These are phyloP conservation scores for Filobasidium uniguttulatum DNA, from an alignment of 1,284 basidiomycete species.

Conservation along the genomic window DNA sequence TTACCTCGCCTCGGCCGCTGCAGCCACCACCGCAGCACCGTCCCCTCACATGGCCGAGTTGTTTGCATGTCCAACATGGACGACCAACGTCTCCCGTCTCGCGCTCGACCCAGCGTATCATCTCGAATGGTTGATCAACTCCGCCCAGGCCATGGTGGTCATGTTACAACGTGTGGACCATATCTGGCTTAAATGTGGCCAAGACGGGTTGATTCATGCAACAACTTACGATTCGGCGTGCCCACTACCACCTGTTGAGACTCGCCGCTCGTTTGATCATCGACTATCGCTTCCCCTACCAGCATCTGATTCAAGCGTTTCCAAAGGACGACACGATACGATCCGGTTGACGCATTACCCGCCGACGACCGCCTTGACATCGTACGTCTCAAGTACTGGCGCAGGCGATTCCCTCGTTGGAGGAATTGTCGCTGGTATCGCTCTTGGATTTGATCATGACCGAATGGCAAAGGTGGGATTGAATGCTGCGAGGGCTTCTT, in stretches of 20 bases:
- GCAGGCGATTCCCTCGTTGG: slow-evolving; percentile 83
- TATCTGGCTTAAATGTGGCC: slow-evolving; percentile 69
- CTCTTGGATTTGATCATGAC: neutral
- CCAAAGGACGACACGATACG: slow-evolving; percentile 35
- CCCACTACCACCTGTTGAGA: slow-evolving; percentile 18
- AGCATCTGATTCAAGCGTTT: slow-evolving; percentile 42
- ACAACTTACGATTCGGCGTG: slow-evolving; percentile 37
- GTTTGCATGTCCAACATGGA: slow-evolving; percentile 41
- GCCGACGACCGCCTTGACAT: slow-evolving; percentile 37
- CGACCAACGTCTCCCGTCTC: slow-evolving; percentile 40
- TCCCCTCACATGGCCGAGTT: slow-evolving; percentile 14
- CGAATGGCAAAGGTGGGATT: slow-evolving; percentile 3
- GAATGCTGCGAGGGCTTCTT: slow-evolving; percentile 2
- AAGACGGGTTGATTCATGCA: slow-evolving; percentile 38
- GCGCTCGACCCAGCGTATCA: slow-evolving; percentile 43
- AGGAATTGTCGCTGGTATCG: slow-evolving; percentile 40
- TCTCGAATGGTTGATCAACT: slow-evolving; percentile 50
- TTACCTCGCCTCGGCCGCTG: slow-evolving; percentile 16
- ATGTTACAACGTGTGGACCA: slow-evolving; percentile 67
- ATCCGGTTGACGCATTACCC: slow-evolving; percentile 56
- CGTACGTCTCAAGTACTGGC: slow-evolving; percentile 64
- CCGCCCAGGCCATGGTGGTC: slow-evolving; percentile 61
- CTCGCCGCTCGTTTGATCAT: neutral
- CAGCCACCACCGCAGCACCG: slow-evolving; percentile 9
- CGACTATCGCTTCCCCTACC: no score